These are phyloP conservation scores for Zygosaccharomyces sapae DNA, from an alignment of 1,139 yeast species.

Conservation along the genomic window DNA sequence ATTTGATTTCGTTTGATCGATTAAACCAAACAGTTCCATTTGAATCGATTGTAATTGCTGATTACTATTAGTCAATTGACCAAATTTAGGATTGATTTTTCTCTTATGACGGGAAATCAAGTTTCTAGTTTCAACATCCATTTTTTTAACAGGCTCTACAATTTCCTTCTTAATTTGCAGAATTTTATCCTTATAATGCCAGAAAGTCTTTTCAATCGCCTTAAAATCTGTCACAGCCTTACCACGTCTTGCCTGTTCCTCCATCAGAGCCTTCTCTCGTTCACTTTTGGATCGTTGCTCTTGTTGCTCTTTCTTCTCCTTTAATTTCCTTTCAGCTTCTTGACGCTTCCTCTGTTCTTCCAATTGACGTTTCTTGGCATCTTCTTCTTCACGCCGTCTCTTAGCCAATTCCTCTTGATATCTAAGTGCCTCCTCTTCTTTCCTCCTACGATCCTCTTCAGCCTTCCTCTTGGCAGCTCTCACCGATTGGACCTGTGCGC, in stretches of 20 bases:
- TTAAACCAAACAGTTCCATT: conserved; percentile 46
- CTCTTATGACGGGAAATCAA: conserved; percentile 50
- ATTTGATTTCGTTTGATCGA: conserved; percentile 45
- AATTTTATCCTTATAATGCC: conserved; percentile 54
- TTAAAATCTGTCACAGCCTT: conserved; percentile 16
- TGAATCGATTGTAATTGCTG: conserved; percentile 54
- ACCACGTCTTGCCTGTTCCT: conserved; percentile 17
- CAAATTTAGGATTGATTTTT: conserved; percentile 80
- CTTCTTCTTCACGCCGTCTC: conserved; percentile 17
- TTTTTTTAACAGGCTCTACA: conserved; percentile 47
- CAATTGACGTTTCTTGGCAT: conserved; percentile 10
- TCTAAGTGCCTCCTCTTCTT: conserved; percentile 17
- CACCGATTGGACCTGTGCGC: conserved; percentile 16
- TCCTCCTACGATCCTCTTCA: conserved; percentile 19
- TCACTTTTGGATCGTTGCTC: conserved; percentile 8
- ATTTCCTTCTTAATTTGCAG: conserved; percentile 55
- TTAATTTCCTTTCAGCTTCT: conserved; percentile 12
- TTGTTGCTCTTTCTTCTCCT: conserved; percentile 11
- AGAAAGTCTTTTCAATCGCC: conserved; percentile 46
- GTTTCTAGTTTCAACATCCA: conserved; percentile 42
- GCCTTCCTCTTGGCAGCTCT: conserved; percentile 13
- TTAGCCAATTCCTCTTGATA: conserved; percentile 17
- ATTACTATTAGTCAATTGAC: conserved; percentile 76
- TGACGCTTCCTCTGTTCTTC: conserved; percentile 14
- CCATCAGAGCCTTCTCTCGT: conserved; percentile 10